Evolutionary conservation across 2,329 filamentous ascomycete species (phyloP).

Genomic region (Diaporthe ilicicola): DNA sequence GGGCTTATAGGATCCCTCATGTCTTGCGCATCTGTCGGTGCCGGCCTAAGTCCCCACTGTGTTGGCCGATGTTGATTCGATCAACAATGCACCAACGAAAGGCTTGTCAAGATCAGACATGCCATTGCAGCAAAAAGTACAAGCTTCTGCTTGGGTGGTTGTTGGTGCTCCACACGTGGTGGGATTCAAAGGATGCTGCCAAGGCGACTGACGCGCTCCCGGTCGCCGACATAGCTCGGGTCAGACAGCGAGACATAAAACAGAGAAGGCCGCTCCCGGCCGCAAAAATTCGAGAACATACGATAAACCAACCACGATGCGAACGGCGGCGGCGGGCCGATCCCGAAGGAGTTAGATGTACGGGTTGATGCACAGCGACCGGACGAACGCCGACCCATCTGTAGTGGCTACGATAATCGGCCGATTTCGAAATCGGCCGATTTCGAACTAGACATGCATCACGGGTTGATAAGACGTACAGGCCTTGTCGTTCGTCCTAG

Average conservation of each 20-base stretch:
- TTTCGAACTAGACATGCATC: background rate
- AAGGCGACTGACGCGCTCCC: background rate
- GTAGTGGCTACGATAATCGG: slow-evolving; percentile 50
- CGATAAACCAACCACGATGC: slow-evolving; percentile 54
- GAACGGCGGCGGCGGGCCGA: slow-evolving; percentile 48
- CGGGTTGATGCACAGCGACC: slow-evolving; percentile 48
- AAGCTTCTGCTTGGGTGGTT: too few species aligned
- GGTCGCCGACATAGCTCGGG: slow-evolving; percentile 48
- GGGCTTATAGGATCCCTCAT: slow-evolving; percentile 52
- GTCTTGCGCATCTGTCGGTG: background rate
- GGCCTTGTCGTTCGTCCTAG: slow-evolving; percentile 27
- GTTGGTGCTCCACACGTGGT: too few species aligned
- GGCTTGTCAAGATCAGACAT: slow-evolving; percentile 35
- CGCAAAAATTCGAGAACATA: slow-evolving; percentile 60
- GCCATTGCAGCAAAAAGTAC: too few species aligned
- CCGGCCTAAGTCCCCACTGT: too few species aligned
- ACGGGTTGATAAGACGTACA: background rate
- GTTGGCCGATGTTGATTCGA: slow-evolving; percentile 38
- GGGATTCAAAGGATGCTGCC: too few species aligned
- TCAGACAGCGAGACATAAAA: slow-evolving; percentile 57
- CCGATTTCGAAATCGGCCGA: background rate
- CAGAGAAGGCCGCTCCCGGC: slow-evolving; percentile 56
- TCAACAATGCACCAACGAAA: slow-evolving; percentile 55
- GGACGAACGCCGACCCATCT: slow-evolving; percentile 52
- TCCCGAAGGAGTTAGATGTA: slow-evolving; percentile 48